Evolutionary conservation across 2,329 filamentous ascomycete genomes (phyloP).

Genomic region (Ophiocordyceps unilateralis): DNA sequence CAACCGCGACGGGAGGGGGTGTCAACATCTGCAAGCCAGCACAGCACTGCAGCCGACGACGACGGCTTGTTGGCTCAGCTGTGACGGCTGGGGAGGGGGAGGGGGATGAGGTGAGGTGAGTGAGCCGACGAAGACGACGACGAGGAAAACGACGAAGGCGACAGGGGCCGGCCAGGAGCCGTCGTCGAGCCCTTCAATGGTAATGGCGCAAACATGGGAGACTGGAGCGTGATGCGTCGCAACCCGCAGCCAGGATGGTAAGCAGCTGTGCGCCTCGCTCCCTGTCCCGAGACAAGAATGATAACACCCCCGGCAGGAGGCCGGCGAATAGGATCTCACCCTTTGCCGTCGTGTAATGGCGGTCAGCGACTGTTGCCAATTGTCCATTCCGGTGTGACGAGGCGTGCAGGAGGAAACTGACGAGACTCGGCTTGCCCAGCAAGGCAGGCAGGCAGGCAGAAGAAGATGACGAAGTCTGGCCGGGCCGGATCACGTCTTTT

Average conservation of each 20-base stretch:
- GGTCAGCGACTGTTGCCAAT: constrained; percentile 2
- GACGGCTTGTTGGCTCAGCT: background rate
- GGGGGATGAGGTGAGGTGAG: background rate
- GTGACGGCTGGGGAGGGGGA: background rate
- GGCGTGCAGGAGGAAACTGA: constrained; percentile 3
- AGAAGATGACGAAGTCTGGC: background rate
- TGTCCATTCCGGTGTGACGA: constrained; percentile 3
- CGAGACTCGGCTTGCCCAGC: background rate
- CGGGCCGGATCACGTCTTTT: background rate
- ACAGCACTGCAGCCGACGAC: constrained; percentile 19
- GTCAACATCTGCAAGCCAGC: constrained; percentile 27
- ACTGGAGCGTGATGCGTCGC: background rate
- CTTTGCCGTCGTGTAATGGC: constrained; percentile 1
- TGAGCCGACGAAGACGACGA: background rate
- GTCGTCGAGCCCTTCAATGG: too few species aligned
- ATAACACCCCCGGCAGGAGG: background rate
- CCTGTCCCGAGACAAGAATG: constrained; percentile 1
- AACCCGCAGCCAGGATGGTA: background rate
- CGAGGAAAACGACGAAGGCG: too few species aligned
- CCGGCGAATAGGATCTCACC: constrained; percentile 1
- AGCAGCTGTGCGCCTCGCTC: constrained; percentile 1
- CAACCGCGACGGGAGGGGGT: constrained; percentile 20
- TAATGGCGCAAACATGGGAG: background rate
- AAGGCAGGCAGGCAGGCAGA: background rate
- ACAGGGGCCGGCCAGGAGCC: too few species aligned